Percentiles rank a stretch among this genome's conserved stretches.
phyloP scores from a whole-genome alignment of 805 yeast genomes.

The Teunomyces lycoperdinae region DNA sequence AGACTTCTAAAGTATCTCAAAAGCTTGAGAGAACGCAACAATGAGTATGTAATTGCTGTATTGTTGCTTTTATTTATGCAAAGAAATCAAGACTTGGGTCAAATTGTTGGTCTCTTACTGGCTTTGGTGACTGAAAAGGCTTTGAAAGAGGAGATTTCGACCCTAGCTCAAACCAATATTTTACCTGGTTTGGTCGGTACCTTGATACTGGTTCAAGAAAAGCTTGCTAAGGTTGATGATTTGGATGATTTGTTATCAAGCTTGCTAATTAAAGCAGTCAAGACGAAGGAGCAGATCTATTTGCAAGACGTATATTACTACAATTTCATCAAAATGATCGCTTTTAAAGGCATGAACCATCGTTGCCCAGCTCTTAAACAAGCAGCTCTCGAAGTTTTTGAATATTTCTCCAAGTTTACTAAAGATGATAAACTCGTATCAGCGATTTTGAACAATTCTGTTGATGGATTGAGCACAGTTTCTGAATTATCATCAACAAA shows the following conservation, averaged over 20 bases:
- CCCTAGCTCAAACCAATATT: neutral
- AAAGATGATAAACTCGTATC: conserved; percentile 23
- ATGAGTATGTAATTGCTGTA: conserved; percentile 22
- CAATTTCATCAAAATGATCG: conserved; percentile 28
- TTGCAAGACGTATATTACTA: conserved; percentile 15
- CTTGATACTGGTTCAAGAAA: conserved; percentile 5
- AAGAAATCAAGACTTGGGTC: conserved; percentile 22
- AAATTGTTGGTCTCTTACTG: conserved; percentile 11
- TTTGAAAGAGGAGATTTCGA: neutral
- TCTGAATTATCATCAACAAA: conserved; percentile 15
- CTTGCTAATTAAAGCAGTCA: neutral
- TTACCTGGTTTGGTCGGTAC: conserved; percentile 12
- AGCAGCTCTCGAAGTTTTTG: conserved; percentile 13
- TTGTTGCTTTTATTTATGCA: conserved; percentile 27
- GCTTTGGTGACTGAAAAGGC: neutral
- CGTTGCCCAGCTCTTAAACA: conserved; percentile 7
- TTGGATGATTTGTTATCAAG: neutral
- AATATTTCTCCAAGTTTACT: conserved; percentile 15
- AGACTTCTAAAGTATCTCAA: conserved; percentile 13
- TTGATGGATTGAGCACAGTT: conserved; percentile 17
- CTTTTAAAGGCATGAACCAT: conserved; percentile 24
- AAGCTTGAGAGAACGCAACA: conserved; percentile 4
- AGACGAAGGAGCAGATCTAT: neutral
- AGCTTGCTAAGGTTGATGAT: neutral
- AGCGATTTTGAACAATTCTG: conserved; percentile 17